A percentile compares a stretch with the other conserved stretches of the same genome.
These are phyloP conservation scores for Podospora pseudoanserina DNA, from an alignment of 495 filamentous ascomycete genomes.

Conservation along the genomic window DNA sequence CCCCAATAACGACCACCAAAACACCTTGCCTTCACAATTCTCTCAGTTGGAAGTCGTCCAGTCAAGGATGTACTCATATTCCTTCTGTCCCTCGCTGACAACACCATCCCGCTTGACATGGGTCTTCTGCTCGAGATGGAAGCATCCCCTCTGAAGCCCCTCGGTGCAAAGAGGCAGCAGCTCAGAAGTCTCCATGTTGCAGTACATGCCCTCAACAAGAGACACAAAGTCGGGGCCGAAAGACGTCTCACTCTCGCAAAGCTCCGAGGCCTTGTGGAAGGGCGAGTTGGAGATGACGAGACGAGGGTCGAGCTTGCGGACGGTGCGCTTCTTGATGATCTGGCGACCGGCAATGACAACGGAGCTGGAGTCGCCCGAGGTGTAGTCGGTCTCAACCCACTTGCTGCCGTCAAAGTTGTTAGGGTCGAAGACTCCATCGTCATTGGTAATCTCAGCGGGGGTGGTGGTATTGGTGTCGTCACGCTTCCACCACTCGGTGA, in stretches of 20 bases:
- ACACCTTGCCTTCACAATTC: no score
- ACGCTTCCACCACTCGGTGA: neutral
- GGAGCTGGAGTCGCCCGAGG: neutral
- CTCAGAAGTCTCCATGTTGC: constrained; percentile 2
- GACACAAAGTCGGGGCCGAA: neutral
- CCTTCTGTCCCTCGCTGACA: neutral
- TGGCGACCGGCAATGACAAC: neutral
- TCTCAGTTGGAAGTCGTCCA: neutral
- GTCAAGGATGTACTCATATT: neutral
- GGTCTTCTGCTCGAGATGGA: neutral
- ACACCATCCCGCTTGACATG: neutral
- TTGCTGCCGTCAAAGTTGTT: neutral
- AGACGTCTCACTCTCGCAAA: neutral
- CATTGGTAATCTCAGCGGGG: no score
- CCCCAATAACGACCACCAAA: no score
- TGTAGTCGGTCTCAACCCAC: neutral
- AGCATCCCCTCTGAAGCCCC: neutral
- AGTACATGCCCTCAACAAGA: neutral
- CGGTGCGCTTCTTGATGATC: neutral
- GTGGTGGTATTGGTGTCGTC: neutral
- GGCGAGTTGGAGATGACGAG: neutral
- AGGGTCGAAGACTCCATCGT: neutral
- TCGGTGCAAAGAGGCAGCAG: neutral
- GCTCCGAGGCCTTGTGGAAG: neutral
- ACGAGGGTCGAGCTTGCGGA: neutral